Evolutionary conservation across 2,329 filamentous ascomycete genomes (phyloP), one percentile per base, ranked within the genome.

Genomic region (Torrubiellomyces zombiae): DNA sequence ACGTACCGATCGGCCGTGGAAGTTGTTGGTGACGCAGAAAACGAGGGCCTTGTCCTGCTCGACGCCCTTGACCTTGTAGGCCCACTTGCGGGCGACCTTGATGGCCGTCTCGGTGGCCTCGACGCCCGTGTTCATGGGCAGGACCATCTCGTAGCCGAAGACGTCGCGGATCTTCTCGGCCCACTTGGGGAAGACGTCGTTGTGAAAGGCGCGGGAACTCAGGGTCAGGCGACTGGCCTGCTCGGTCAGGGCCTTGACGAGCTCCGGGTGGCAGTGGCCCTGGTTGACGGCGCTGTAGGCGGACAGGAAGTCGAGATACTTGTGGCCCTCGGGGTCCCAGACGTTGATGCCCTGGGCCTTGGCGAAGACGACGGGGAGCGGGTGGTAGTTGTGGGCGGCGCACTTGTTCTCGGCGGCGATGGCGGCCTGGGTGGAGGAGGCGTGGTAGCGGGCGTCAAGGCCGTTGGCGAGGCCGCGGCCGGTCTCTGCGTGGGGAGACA

Each of bases 311-410:
- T 98, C 89, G 42, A 95, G 73, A 55, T 98, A 95, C 51, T 93
- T 75, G 41, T 75, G 79, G 45, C 80, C 83, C 60, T 98, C 89
- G 11, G 89, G 89, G 47, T 98, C 89, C 86, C 89, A 98, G 30
- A 95, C 89, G 32, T 78, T 75, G 45, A 77, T 76, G 24, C 86
- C 89, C 41, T 75, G 67, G 20, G 83, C 89, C 36, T 73, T 71
- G 28, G 86, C 66, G 53, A 95, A 94, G 46, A 93, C 89, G 31
- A 98, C 75, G 20, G 89, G 89, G 3, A 98, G 69, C 10, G 89
- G 89, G 55, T 95, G 85, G 64, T 98, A 98, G 63, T 98, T 98
- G 69, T 98, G 89, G 24, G 89, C 89, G 24, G 89, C 89, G 51
- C 70, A 86, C 47, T 79, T 62, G 44, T 80, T 63, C 58, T 98